phyloP scores from a whole-genome alignment of 495 filamentous ascomycete genomes.

The Aspergillus sclerotiicarbonarius region DNA sequence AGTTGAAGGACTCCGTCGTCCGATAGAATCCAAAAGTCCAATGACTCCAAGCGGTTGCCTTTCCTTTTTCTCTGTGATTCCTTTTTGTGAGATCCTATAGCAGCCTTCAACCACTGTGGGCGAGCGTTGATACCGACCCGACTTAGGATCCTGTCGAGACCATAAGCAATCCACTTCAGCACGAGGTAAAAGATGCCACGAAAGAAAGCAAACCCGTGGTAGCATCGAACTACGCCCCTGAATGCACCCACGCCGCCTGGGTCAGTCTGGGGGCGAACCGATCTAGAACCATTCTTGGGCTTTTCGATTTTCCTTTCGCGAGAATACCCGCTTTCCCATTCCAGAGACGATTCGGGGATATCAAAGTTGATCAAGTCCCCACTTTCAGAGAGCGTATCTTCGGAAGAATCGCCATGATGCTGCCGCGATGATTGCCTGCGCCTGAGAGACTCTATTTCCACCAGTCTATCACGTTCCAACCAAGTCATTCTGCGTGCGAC shows the following conservation, averaged over 20 bases:
- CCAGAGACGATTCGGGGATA: conserved; percentile 24
- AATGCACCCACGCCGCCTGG: conserved; percentile 72
- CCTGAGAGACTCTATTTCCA: conserved; percentile 51
- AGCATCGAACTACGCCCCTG: conserved; percentile 68
- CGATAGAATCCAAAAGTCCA: conserved; percentile 61
- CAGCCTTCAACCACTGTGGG: conserved; percentile 59
- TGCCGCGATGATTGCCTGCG: conserved; percentile 19
- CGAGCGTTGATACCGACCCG: conserved; percentile 60
- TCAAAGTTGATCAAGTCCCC: conserved; percentile 34
- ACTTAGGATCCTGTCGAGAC: conserved; percentile 52
- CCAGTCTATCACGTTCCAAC: conserved; percentile 82
- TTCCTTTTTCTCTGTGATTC: conserved; percentile 12
- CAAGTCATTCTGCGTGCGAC: conserved; percentile 78
- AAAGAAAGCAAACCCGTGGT: conserved; percentile 71
- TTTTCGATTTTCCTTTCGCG: conserved; percentile 59
- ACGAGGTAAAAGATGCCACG: conserved; percentile 68
- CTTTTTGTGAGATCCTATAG: conserved; percentile 25
- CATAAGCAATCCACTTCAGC: conserved; percentile 54
- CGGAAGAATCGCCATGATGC: conserved; percentile 32
- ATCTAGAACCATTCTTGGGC: conserved; percentile 44
- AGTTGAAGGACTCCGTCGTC: conserved; percentile 55
- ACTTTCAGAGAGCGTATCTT: conserved; percentile 27
- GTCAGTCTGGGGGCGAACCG: conserved; percentile 37
- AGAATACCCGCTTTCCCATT: conserved; percentile 63
- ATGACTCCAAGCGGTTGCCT: conserved; percentile 24